phyloP scores from a whole-genome alignment of 768 basidiomycete genomes.

The Mycena capillaripes region DNA sequence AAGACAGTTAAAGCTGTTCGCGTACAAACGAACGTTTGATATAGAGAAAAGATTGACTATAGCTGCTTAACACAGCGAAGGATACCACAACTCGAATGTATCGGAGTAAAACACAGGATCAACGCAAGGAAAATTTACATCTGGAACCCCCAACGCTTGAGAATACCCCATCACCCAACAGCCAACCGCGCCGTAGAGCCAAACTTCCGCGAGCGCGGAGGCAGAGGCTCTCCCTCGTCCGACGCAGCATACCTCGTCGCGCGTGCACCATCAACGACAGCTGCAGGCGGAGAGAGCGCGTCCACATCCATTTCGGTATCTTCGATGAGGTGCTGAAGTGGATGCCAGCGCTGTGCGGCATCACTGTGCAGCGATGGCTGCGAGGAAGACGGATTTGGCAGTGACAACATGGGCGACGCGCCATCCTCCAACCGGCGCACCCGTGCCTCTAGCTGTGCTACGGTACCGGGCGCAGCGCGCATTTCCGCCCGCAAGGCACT shows the following conservation, averaged over 20 bases:
- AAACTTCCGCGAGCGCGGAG: constrained; percentile 13
- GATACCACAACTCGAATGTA: too few species aligned
- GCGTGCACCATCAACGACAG: too few species aligned
- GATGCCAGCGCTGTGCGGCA: not conserved
- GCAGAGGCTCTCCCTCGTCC: not conserved
- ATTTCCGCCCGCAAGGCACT: not conserved
- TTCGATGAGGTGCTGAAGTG: not conserved
- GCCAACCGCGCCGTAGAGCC: not conserved
- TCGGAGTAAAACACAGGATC: too few species aligned
- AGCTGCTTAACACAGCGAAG: too few species aligned
- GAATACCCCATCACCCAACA: too few species aligned
- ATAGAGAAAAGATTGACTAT: too few species aligned
- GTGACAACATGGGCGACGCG: not conserved
- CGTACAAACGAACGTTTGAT: too few species aligned
- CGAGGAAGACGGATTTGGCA: not conserved
- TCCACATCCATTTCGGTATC: not conserved
- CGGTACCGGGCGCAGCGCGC: too few species aligned
- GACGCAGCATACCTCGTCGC: too few species aligned
- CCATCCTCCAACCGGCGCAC: not conserved
- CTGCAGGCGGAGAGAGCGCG: not conserved
- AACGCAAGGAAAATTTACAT: too few species aligned
- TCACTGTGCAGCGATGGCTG: not conserved
- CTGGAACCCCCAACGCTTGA: too few species aligned
- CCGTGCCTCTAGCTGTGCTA: not conserved
- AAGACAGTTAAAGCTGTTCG: too few species aligned